phyloP scores from a whole-genome alignment of 441 rosid species.

The Gossypium armourianum region DNA sequence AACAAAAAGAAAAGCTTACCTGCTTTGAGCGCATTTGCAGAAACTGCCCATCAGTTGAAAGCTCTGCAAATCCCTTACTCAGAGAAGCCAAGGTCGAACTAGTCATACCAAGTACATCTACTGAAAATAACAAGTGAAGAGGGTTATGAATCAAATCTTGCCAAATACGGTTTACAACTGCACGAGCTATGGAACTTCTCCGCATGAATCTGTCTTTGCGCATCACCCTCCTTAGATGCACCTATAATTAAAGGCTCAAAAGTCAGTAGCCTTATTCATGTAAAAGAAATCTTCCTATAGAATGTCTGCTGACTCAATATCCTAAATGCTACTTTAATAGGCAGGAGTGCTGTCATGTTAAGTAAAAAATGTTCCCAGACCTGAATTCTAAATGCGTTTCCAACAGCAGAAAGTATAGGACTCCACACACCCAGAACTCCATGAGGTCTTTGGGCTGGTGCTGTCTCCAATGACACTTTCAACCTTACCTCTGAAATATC shows the following conservation, averaged over 20 bases:
- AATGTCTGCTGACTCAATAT: not conserved
- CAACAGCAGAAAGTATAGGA: constrained; percentile 86
- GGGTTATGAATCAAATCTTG: constrained; percentile 97
- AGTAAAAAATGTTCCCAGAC: constrained; percentile 28
- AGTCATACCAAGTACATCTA: constrained; percentile 97
- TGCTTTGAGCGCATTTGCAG: constrained; percentile 84
- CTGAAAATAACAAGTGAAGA: constrained; percentile 78
- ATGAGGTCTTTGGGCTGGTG: constrained; percentile 87
- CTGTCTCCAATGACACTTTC: constrained; percentile 82
- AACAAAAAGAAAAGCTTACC: constrained; percentile 33
- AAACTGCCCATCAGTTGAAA: constrained; percentile 95
- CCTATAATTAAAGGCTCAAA: constrained; percentile 32
- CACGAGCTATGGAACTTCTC: constrained; percentile 79
- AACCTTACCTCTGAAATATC: constrained; percentile 92
- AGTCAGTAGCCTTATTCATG: constrained; percentile 2
- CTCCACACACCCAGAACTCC: constrained; percentile 97
- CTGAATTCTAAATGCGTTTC: constrained; percentile 96
- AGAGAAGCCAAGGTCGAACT: constrained; percentile 95
- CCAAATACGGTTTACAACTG: constrained; percentile 75
- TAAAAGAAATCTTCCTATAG: not conserved
- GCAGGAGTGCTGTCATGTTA: not conserved
- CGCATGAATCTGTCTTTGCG: constrained; percentile 84
- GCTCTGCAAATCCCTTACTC: constrained; percentile 94
- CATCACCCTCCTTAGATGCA: constrained; percentile 93
- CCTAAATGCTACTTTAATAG: not conserved